Evolutionary conservation across 1,139 yeast genomes (phyloP), one percentile per base, ranked within the genome.

Genomic region (Williopsis jadinii): DNA sequence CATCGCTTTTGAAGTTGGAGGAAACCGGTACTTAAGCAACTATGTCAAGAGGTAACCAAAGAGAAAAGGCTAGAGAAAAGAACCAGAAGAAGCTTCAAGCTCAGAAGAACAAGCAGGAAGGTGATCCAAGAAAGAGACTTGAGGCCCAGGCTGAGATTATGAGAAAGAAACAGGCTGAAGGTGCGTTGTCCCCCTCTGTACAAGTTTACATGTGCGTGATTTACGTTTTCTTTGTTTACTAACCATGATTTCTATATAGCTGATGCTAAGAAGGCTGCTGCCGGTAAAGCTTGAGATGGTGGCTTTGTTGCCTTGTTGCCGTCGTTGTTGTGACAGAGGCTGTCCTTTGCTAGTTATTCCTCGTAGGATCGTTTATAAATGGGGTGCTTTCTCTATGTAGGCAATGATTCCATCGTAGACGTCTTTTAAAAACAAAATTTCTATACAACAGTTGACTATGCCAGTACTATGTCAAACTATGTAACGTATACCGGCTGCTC

Each of bases 21-120:
- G 24, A 19, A 19, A 19, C 24, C 24, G 24, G 24, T 19, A 19
- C 24, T 19, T 19, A 19, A 19, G 24, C 24, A 19, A 33, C 30
- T 4, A 90, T 90, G 97, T 83, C 95, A 40, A 77, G 98, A 71
- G 98, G 98, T 29, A 92, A 92, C 64, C 97, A 92, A 66, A 77
- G 98, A 63, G 98, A 92, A 39, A 75, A 85, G 56, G 97, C 97
- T 28, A 76, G 98, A 60, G 88, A 82, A 46, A 90, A 86, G 67
- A 87, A 86, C 65, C 62, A 68, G 60, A 92, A 90, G 70, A 90
- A 90, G 65, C 82, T 75, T 34, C 70, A 70, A 5, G 65, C 67
- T 27, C 80, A 82, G 61, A 70, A 67, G 55, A 75, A 73, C 60
- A 86, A 87, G 70, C 77, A 76, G 58, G 71, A 67, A 5, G 97